Conservation (phyloP, 1,284 basidiomycete genomes). For the Agaricales sp. region DNA sequence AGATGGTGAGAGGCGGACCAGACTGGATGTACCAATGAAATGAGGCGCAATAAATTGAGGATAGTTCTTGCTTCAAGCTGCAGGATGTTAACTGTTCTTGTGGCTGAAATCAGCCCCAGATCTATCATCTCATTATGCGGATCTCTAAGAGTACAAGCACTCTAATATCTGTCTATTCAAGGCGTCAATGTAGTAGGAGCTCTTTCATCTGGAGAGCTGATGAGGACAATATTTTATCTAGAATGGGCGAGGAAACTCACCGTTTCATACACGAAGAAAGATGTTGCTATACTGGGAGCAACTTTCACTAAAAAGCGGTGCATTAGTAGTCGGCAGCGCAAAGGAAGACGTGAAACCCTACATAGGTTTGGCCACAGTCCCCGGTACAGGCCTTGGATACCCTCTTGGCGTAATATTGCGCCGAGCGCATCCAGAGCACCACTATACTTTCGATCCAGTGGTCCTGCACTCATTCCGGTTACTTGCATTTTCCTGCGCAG, state of each 20-base stretch:
- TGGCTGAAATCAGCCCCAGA: too few species aligned
- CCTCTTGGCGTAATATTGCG: slow-evolving; percentile 67
- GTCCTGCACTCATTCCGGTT: slow-evolving; percentile 66
- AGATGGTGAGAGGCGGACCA: too few species aligned
- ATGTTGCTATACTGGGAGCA: slow-evolving; percentile 85
- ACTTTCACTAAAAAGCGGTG: slow-evolving; percentile 58
- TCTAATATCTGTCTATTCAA: too few species aligned
- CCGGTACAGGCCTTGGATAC: slow-evolving; percentile 68
- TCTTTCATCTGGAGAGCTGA: too few species aligned
- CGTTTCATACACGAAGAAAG: slow-evolving; percentile 72
- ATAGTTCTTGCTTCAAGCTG: too few species aligned
- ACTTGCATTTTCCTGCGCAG: slow-evolving; percentile 94
- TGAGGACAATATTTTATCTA: too few species aligned
- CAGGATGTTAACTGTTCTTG: too few species aligned
- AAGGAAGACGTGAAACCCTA: slow-evolving; percentile 31
- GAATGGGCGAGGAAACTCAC: slow-evolving; percentile 19
- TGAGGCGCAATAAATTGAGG: too few species aligned
- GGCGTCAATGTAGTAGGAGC: too few species aligned
- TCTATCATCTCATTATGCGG: too few species aligned
- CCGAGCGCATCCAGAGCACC: slow-evolving; percentile 72
- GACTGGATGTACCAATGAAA: too few species aligned
- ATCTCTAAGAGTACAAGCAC: too few species aligned
- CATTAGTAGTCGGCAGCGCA: slow-evolving; percentile 10
- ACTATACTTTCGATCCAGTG: slow-evolving; percentile 56
- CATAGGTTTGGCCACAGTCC: slow-evolving; percentile 89